Conservation (phyloP, 331 rosid genomes). For the Quercus phellos region DNA sequence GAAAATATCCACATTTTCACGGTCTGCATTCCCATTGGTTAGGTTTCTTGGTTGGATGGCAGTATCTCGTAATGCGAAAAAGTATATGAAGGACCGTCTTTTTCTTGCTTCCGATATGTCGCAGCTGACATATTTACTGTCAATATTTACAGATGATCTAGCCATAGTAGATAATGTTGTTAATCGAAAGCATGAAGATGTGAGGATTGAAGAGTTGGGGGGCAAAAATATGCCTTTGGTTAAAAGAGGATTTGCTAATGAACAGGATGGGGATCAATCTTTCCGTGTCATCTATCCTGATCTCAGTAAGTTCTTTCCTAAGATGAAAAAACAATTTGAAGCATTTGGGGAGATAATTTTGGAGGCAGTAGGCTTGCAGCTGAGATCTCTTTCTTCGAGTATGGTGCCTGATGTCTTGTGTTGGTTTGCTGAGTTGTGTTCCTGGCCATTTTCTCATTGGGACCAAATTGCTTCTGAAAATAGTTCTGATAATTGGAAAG, state of each 20-base stretch:
- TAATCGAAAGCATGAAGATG: conserved; percentile 35
- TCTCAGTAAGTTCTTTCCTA: conserved; percentile 73
- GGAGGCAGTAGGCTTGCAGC: conserved; percentile 90
- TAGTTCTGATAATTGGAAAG: conserved; percentile 46
- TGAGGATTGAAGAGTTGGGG: conserved; percentile 36
- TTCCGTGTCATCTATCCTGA: conserved; percentile 77
- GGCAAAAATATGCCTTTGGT: conserved; percentile 27
- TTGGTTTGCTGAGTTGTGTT: conserved; percentile 87
- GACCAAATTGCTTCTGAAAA: conserved; percentile 33
- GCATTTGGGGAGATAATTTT: conserved; percentile 76
- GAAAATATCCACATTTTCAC: conserved; percentile 61
- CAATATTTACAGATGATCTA: conserved; percentile 83
- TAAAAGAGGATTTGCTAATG: conserved; percentile 39
- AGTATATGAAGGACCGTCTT: conserved; percentile 57
- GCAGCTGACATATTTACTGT: conserved; percentile 60
- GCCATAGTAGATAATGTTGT: conserved; percentile 68
- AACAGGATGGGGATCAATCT: conserved; percentile 37
- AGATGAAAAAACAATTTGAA: conserved; percentile 69
- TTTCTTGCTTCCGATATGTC: conserved; percentile 82
- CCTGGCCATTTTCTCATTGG: conserved; percentile 57
- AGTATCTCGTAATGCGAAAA: conserved; percentile 80
- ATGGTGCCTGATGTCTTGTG: conserved; percentile 76
- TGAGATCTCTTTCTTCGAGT: conserved; percentile 71
- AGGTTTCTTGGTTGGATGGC: conserved; percentile 99
- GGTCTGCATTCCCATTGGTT: conserved; percentile 64